Percentiles rank a stretch among this genome's conserved stretches.
Conservation (phyloP, 306 rosid genomes). For the Rosa multiflora region DNA sequence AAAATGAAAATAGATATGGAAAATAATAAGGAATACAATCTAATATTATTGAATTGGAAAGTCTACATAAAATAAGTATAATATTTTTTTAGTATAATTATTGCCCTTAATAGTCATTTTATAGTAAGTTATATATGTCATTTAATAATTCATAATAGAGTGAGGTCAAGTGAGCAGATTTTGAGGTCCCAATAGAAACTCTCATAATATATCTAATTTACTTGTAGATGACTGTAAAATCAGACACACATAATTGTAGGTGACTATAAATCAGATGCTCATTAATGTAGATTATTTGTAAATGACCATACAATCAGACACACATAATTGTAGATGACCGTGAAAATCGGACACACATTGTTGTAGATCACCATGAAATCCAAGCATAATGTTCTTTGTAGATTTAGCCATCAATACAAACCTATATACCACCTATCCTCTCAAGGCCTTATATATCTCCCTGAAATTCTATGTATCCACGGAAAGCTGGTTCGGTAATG, state of each 20-base stretch:
- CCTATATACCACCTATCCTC: background rate
- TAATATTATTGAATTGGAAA: too few relatives aligned
- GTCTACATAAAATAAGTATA: too few relatives aligned
- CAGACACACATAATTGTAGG: background rate
- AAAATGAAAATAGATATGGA: too few relatives aligned
- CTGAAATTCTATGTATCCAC: background rate
- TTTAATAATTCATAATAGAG: too few relatives aligned
- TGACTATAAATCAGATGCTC: background rate
- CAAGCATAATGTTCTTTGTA: background rate
- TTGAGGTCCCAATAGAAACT: too few relatives aligned
- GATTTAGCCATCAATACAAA: slow-evolving; percentile 1
- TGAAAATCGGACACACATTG: background rate
- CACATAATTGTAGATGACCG: background rate
- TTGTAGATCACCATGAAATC: background rate
- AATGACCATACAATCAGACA: background rate
- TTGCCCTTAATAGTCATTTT: too few relatives aligned
- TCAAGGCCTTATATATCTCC: background rate
- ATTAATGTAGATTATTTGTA: background rate
- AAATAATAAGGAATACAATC: too few relatives aligned
- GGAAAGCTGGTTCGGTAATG: background rate
- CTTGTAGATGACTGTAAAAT: background rate
- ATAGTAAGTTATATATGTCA: too few relatives aligned
- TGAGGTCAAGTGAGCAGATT: too few relatives aligned
- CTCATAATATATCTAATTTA: too few relatives aligned
- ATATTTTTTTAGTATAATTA: too few relatives aligned